phyloP scores from a whole-genome alignment of 257 asterid species.

The Solanum sitiens region DNA sequence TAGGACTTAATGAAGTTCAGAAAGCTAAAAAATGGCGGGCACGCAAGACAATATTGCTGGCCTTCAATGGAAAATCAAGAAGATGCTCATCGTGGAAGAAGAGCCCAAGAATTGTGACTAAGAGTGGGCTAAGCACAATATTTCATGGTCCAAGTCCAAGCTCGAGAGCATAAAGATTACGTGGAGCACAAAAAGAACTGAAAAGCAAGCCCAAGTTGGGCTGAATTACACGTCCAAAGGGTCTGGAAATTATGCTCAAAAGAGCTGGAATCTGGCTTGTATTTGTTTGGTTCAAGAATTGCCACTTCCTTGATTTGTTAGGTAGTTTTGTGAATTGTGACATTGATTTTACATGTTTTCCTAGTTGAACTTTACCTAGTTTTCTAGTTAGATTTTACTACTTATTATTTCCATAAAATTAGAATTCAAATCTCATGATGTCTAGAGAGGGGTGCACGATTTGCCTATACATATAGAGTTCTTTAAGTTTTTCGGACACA shows the following conservation, averaged over 20 bases:
- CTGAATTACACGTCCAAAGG: neutral
- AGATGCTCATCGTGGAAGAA: neutral
- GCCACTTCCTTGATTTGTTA: neutral
- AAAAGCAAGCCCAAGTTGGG: neutral
- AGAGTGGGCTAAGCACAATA: neutral
- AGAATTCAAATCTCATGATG: neutral
- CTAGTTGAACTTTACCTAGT: neutral
- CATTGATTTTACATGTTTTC: neutral
- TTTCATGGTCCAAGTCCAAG: neutral
- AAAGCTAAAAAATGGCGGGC: neutral
- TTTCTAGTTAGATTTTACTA: neutral
- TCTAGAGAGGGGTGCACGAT: neutral
- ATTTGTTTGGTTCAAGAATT: neutral
- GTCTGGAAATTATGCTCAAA: neutral
- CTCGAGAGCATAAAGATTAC: neutral
- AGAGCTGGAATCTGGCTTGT: neutral
- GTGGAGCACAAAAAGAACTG: neutral
- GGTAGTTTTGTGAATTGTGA: neutral
- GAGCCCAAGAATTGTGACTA: neutral
- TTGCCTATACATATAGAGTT: neutral
- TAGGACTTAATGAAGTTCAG: neutral
- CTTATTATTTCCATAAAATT: neutral
- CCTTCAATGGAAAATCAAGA: neutral
- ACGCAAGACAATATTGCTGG: neutral
- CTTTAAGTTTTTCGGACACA: neutral